These are phyloP conservation scores for Candida nitratophila DNA, from an alignment of 805 yeast genomes.

Conservation along the genomic window DNA sequence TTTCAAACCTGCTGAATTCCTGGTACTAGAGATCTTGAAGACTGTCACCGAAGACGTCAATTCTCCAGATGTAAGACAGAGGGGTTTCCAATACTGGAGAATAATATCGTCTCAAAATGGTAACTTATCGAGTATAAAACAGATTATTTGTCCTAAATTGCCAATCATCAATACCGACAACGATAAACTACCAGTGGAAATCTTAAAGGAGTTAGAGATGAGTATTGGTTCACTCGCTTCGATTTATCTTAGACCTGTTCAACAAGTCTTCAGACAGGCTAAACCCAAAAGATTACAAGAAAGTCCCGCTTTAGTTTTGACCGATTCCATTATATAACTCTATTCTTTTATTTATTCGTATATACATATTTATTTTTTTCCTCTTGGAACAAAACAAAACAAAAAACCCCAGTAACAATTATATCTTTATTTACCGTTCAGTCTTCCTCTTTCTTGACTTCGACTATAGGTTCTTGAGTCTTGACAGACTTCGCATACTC, in stretches of 20 bases:
- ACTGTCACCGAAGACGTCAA: slow-evolving; percentile 66
- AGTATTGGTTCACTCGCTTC: slow-evolving; percentile 80
- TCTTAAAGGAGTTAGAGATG: slow-evolving; percentile 76
- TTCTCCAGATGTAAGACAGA: slow-evolving; percentile 80
- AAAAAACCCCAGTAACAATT: background rate
- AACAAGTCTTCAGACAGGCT: slow-evolving; percentile 67
- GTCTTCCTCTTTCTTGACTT: slow-evolving; percentile 3
- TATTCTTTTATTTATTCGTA: background rate
- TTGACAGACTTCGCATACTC: background rate
- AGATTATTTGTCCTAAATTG: slow-evolving; percentile 50
- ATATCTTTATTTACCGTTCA: background rate
- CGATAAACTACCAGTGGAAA: slow-evolving; percentile 60
- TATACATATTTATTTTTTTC: slow-evolving; percentile 1
- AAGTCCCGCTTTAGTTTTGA: slow-evolving; percentile 38
- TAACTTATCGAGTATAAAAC: slow-evolving; percentile 33
- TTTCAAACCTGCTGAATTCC: slow-evolving; percentile 35
- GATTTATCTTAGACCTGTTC: slow-evolving; percentile 75
- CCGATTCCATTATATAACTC: background rate
- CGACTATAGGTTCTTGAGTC: background rate
- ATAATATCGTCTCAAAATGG: slow-evolving; percentile 47
- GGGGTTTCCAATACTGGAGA: slow-evolving; percentile 85
- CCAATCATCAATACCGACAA: slow-evolving; percentile 63
- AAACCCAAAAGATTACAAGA: slow-evolving; percentile 41
- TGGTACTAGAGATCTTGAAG: slow-evolving; percentile 54
- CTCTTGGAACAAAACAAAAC: background rate